These are phyloP conservation scores for Ogataea glucozyma DNA, from an alignment of 805 yeast species.

Conservation along the genomic window DNA sequence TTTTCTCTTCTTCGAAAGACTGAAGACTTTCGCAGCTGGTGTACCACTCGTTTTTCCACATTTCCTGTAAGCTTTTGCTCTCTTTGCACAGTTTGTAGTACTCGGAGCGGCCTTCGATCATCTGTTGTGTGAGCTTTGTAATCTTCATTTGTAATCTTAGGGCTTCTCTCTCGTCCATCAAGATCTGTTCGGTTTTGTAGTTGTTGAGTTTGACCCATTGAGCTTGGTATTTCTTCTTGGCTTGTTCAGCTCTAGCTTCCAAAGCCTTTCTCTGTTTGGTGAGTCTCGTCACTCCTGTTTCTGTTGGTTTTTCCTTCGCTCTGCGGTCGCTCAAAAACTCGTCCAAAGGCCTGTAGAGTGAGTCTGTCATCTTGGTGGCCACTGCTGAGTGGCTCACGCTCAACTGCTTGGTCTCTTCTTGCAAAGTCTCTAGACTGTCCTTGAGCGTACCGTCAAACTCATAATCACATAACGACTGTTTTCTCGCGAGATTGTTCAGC, in stretches of 20 bases:
- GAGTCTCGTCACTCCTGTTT: conserved; percentile 57
- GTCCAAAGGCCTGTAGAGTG: conserved; percentile 52
- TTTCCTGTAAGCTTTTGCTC: conserved; percentile 56
- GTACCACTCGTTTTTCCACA: conserved; percentile 75
- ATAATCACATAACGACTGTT: conserved; percentile 22
- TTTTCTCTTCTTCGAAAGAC: conserved; percentile 68
- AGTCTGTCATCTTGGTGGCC: conserved; percentile 49
- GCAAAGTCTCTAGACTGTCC: conserved; percentile 58
- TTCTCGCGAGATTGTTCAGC: conserved; percentile 51
- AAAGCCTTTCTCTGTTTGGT: conserved; percentile 45
- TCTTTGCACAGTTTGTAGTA: conserved; percentile 57
- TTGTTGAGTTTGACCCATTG: conserved; percentile 62
- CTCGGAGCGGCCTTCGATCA: conserved; percentile 46
- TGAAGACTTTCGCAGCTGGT: conserved; percentile 62
- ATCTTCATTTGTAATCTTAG: conserved; percentile 60
- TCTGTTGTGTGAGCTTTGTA: conserved; percentile 46
- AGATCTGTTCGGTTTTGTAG: conserved; percentile 58
- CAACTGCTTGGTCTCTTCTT: conserved; percentile 59
- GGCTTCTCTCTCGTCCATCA: conserved; percentile 74
- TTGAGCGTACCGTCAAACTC: conserved; percentile 61
- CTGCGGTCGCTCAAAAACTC: conserved; percentile 53
- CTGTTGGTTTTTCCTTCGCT: conserved; percentile 56
- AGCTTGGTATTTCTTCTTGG: conserved; percentile 51
- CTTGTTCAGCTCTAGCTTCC: conserved; percentile 37
- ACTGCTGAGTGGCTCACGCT: conserved; percentile 55